phyloP scores from a whole-genome alignment of 2,329 filamentous ascomycete genomes.

The Aspergillus aculeatus region DNA sequence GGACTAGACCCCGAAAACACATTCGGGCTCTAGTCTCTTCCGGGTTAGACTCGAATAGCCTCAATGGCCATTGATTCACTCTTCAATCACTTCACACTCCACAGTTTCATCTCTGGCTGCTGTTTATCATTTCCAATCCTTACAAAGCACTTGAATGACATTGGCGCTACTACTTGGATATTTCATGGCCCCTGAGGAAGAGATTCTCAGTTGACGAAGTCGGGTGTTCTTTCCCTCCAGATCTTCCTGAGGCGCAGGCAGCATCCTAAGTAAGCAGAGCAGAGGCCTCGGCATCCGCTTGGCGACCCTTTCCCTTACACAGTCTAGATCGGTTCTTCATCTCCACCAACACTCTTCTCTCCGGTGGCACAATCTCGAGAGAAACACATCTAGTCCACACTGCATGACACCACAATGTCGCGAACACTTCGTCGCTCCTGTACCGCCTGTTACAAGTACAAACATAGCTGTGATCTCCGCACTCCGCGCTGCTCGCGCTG shows the following conservation, averaged over 20 bases:
- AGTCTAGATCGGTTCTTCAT: background rate
- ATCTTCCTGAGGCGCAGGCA: background rate
- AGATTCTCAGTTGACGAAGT: background rate
- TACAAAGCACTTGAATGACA: too few relatives aligned
- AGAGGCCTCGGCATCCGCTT: background rate
- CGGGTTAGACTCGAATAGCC: conserved; percentile 1
- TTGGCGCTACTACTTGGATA: too few relatives aligned
- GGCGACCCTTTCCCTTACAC: background rate
- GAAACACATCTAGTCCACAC: background rate
- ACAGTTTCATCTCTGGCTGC: too few relatives aligned
- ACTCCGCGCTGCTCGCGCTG: conserved; percentile 58
- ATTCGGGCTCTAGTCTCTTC: conserved; percentile 27
- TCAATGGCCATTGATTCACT: too few relatives aligned
- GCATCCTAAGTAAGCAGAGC: background rate
- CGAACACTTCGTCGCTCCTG: conserved; percentile 59
- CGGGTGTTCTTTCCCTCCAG: too few relatives aligned
- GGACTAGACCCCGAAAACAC: conserved; percentile 25
- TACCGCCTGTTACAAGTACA: conserved; percentile 55
- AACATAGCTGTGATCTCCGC: conserved; percentile 56
- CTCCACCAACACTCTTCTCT: background rate
- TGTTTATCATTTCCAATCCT: too few relatives aligned
- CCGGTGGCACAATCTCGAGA: background rate
- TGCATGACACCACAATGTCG: conserved; percentile 45
- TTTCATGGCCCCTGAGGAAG: background rate
- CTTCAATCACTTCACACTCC: too few relatives aligned